Percentiles rank a stretch among this genome's conserved stretches.
These are phyloP conservation scores for Melanopsichium pennsylvanicum DNA, from an alignment of 1,284 basidiomycete genomes.

Conservation along the genomic window DNA sequence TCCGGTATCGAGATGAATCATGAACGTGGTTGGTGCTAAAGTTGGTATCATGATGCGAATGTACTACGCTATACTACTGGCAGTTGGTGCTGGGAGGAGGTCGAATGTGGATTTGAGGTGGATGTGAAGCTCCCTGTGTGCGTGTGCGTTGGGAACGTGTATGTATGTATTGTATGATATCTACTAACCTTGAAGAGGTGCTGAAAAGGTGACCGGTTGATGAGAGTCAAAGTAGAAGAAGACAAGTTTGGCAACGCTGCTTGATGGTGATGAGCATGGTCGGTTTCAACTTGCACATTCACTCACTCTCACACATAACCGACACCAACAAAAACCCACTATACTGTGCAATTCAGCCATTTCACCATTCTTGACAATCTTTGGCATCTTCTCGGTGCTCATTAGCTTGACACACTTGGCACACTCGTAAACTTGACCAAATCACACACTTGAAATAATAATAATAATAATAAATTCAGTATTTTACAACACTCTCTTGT, in stretches of 20 bases:
- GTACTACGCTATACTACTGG: too few species aligned
- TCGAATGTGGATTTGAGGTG: background rate
- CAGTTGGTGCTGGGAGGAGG: too few species aligned
- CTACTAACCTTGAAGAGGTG: constrained; percentile 50
- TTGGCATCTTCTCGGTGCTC: constrained; percentile 1
- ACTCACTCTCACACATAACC: background rate
- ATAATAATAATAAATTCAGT: too few species aligned
- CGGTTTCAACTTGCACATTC: background rate
- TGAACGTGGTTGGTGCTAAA: background rate
- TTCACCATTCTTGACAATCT: background rate
- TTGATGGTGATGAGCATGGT: constrained; percentile 12
- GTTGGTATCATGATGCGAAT: constrained; percentile 4
- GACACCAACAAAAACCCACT: background rate
- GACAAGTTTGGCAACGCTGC: constrained; percentile 3
- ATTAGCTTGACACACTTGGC: background rate
- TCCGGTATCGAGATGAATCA: constrained; percentile 12
- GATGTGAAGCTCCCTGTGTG: too few species aligned
- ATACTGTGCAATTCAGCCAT: too few species aligned
- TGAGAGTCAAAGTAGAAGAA: constrained; percentile 34
- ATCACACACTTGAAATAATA: too few species aligned
- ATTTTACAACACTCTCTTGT: too few species aligned
- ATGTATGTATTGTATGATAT: background rate
- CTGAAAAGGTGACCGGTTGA: constrained; percentile 38
- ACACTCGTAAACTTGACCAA: background rate
- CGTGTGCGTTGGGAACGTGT: background rate